Percentiles rank a stretch among this genome's conserved stretches.
These are phyloP conservation scores for Ilyonectria mors-panacis DNA, from an alignment of 2,329 filamentous ascomycete species.

Conservation along the genomic window DNA sequence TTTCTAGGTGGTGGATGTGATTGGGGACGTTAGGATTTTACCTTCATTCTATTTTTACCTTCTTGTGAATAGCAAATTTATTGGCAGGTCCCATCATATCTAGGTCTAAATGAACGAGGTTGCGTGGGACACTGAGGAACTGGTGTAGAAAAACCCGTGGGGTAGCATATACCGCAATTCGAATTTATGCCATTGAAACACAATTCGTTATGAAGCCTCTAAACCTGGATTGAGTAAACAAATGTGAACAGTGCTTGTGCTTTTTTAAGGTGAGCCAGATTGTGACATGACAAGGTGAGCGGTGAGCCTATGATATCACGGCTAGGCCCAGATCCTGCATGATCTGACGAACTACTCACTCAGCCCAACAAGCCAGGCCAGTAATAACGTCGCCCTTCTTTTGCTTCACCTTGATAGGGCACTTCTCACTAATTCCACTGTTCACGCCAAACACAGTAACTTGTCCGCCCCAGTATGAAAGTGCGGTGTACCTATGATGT, in stretches of 20 bases:
- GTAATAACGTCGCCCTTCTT: neutral
- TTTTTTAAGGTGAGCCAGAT: neutral
- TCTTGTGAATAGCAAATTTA: slow-evolving; percentile 33
- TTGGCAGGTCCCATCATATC: slow-evolving; percentile 26
- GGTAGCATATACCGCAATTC: neutral
- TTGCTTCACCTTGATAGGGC: neutral
- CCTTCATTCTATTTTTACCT: slow-evolving; percentile 23
- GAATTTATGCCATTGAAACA: neutral
- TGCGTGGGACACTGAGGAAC: slow-evolving; percentile 18
- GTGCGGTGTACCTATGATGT: no score
- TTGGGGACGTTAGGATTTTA: slow-evolving; percentile 11
- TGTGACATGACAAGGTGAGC: neutral
- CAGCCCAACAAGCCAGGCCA: neutral
- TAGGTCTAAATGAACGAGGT: slow-evolving; percentile 15
- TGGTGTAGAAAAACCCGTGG: slow-evolving; percentile 5
- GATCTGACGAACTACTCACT: neutral
- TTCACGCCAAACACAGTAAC: neutral
- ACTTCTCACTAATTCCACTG: neutral
- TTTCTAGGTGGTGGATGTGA: slow-evolving; percentile 6
- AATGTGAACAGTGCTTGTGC: neutral
- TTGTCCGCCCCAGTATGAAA: neutral
- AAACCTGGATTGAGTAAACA: neutral
- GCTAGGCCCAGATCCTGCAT: neutral
- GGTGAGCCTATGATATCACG: neutral
- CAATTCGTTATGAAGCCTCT: no score